Conservation (phyloP, 805 yeast genomes). For the Yamadazyma sp. region DNA sequence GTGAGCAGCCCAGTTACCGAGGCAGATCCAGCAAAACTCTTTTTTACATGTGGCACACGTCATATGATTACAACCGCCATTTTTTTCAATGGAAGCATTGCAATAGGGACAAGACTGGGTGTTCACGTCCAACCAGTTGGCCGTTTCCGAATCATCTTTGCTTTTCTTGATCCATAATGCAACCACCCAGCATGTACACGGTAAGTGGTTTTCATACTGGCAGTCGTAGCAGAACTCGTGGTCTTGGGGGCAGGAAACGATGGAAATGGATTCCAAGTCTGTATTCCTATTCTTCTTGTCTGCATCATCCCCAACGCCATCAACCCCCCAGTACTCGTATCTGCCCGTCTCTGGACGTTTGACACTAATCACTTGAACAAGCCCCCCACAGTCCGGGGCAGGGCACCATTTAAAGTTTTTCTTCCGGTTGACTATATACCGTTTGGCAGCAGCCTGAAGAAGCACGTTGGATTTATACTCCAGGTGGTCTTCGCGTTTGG, state of each 20-base stretch:
- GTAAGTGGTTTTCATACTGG: conserved; percentile 72
- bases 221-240: conserved; percentile 83
- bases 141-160: conserved; percentile 82
- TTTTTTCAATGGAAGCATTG: conserved; percentile 75
- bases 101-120: conserved; percentile 89
- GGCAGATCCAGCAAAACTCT: conserved; percentile 94
- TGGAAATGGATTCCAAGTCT: conserved; percentile 46
- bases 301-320: too few species aligned
- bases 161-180: conserved; percentile 76
- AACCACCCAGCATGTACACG: conserved; percentile 75
- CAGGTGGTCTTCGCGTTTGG: not conserved
- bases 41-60: conserved; percentile 71
- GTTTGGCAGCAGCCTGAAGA: conserved; percentile 40
- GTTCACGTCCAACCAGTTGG: conserved; percentile 81
- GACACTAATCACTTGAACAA: conserved; percentile 40
- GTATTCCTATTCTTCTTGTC: conserved; percentile 18
- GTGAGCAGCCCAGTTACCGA: conserved; percentile 73
- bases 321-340: conserved; percentile 7
- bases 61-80: conserved; percentile 98
- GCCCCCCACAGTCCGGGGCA: conserved; percentile 69
- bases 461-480: conserved; percentile 29
- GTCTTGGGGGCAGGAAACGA: conserved; percentile 63
- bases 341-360: not conserved
- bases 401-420: conserved; percentile 76
- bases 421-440: conserved; percentile 48